Conservation (phyloP, 139 green algal genomes). For the Ettlia oleoabundans region DNA sequence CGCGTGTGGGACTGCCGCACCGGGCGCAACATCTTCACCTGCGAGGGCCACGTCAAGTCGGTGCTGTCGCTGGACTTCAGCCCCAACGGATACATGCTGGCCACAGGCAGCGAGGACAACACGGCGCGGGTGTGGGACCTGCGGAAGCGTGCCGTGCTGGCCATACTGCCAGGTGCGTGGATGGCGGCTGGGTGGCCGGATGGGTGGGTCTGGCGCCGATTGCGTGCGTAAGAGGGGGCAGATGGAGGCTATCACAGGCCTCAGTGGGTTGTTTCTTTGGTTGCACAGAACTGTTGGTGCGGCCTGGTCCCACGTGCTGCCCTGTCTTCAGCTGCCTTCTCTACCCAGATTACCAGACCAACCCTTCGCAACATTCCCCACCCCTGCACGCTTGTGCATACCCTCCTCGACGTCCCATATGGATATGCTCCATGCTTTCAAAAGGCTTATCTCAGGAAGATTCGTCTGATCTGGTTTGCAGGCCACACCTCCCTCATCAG, state of each 20-base stretch:
- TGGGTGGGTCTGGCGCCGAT: not conserved
- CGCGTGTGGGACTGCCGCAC: conserved; percentile 94
- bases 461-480: no score
- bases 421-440: no score
- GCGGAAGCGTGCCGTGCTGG: conserved; percentile 73
- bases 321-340: no score
- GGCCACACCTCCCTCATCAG: conserved; percentile 79
- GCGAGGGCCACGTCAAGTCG: conserved; percentile 92
- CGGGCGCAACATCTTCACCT: conserved; percentile 78
- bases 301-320: no score
- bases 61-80: conserved; percentile 89
- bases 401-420: no score
- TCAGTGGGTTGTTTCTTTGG: no score
- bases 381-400: no score
- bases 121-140: conserved; percentile 90
- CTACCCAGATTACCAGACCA: no score
- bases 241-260: no score
- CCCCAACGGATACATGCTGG: conserved; percentile 85
- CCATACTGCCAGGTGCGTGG: conserved; percentile 74
- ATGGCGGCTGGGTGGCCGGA: not conserved
- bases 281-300: no score
- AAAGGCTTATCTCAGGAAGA: no score
- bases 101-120: conserved; percentile 86
- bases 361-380: no score
- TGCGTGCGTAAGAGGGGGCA: not conserved